Evolutionary conservation across 2,329 filamentous ascomycete genomes (phyloP), one percentile per base, ranked within the genome.

Genomic region (Teratosphaeria pseudoeucalypti): DNA sequence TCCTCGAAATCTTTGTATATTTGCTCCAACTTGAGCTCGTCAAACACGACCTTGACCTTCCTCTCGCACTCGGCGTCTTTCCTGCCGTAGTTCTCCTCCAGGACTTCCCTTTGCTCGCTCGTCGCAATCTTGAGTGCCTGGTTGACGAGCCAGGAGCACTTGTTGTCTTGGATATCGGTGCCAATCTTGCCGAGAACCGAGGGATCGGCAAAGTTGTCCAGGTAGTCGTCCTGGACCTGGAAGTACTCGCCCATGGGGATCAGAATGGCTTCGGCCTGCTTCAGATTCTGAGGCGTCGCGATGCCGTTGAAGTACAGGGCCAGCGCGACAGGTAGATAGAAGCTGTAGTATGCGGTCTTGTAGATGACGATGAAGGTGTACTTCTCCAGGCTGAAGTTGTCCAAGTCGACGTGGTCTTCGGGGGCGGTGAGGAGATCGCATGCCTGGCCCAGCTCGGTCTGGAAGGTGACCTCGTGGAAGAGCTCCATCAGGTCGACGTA

Each of bases 271-370:
- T 94, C 85, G 53, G 90, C 88, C 71, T 89, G 87, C 78, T 92
- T 87, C 62, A 99, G 85, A 80, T 96, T 97, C 77, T 88, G 84
- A 32, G 87, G 84, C 9, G 90, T 94, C 26, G 92, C 94, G 62
- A 92, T 81, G 71, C 90, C 86, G 66, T 92, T 84, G 77, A 91
- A 88, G 80, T 92, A 81, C 68, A 99, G 82, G 5, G 94, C 90
- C 53, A 99, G 84, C 10, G 91, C 92, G 59, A 99, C 91, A 61
- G 94, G 94, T 14, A 99, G 87, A 79, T 97, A 97, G 83, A 99
- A 99, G 72, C 89, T 95, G 82, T 99, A 99, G 81, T 95, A 99
- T 57, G 94, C 92, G 27, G 94, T 99, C 85, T 99, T 99, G 86
- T 95, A 97, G 77, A 95, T 89, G 78, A 99, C 94, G 72, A 99